Evolutionary conservation across 2,329 filamentous ascomycete species (phyloP), one percentile per base, ranked within the genome.

Genomic region (Botryotinia globosa): DNA sequence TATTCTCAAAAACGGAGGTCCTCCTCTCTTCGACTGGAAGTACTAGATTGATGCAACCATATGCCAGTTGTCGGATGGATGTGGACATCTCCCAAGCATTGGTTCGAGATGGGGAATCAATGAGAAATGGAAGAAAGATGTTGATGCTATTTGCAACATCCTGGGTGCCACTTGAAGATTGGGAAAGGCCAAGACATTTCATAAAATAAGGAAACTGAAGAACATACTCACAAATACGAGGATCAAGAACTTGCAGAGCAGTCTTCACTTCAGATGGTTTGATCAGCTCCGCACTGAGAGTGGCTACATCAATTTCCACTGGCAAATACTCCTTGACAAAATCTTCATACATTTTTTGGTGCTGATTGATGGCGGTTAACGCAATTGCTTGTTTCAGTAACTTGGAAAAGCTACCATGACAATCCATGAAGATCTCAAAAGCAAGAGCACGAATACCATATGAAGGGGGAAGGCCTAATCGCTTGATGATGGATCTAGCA

Each of bases 81-180:
- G 82, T 83, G 71, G 87, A 87, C 73, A 85, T 82, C 70, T 85
- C 83, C 88, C 89, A 90, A 25, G 87, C 86, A 76, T 85, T 89
- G 61, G 85, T 84, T 44, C 85, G 84, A n/a, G 80, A 78, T 29
- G 86, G 85, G 72, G 85, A 86, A 75, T 91, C 89, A 16, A 89
- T 82, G 0, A 94, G 80, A 34, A 90, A 84, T 0, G 91, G 90
- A 0, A 94, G 84, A 79, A 91, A 94, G 20, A 93, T 85, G 58
- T 85, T 77, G 29, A 69, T 58, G 8, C 76, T 54, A 4, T 76
- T 54, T 20, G 51, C 37, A 25, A 34, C 22, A 56, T 74, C 66
- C 32, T 54, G n/a, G 10, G 34, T 20, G 34, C 34, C 59, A 18
- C 29, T 56, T 54, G 58, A 45, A 29, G 22, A 39, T 16, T 58